Conservation (phyloP, 208 protist genomes). For the Blastocrithidia nonstop region DNA sequence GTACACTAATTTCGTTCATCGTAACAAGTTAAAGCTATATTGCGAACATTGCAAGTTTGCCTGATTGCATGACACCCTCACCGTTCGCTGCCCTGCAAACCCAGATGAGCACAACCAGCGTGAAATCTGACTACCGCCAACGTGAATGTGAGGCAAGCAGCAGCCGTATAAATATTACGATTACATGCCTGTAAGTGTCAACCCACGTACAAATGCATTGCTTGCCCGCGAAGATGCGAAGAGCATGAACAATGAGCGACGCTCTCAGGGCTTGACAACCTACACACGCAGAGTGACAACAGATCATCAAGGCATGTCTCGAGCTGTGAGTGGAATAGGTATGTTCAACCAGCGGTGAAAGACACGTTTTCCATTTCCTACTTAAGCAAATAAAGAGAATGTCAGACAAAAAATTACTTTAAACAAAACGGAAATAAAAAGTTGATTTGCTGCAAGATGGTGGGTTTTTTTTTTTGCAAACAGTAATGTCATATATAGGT, state of each 20-base stretch:
- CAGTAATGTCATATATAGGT: not conserved
- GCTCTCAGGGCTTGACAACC: conserved; percentile 57
- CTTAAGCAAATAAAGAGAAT: conserved; percentile 8
- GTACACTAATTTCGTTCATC: conserved; percentile 29
- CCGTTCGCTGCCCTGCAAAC: conserved; percentile 54
- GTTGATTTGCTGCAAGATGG: not conserved
- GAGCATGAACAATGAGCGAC: conserved; percentile 77
- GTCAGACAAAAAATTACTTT: conserved; percentile 1
- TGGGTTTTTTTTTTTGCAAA: not conserved
- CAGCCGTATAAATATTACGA: conserved; percentile 77
- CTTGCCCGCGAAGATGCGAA: conserved; percentile 64
- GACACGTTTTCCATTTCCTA: conserved; percentile 68
- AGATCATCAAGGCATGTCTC: conserved; percentile 56
- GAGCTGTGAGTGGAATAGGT: conserved; percentile 45
- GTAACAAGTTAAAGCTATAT: conserved; percentile 53
- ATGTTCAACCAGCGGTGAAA: conserved; percentile 60
- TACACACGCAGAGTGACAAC: conserved; percentile 36
- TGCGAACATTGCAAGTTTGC: conserved; percentile 64
- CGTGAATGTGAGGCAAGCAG: conserved; percentile 79
- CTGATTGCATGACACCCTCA: conserved; percentile 70
- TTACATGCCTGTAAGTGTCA: conserved; percentile 58
- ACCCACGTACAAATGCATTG: conserved; percentile 54
- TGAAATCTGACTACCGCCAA: conserved; percentile 73
- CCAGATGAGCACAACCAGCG: conserved; percentile 58
- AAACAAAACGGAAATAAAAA: not conserved